Base-by-base conservation (phyloP, 2,329 filamentous ascomycete genomes). In the Penicillium italicum region DNA sequence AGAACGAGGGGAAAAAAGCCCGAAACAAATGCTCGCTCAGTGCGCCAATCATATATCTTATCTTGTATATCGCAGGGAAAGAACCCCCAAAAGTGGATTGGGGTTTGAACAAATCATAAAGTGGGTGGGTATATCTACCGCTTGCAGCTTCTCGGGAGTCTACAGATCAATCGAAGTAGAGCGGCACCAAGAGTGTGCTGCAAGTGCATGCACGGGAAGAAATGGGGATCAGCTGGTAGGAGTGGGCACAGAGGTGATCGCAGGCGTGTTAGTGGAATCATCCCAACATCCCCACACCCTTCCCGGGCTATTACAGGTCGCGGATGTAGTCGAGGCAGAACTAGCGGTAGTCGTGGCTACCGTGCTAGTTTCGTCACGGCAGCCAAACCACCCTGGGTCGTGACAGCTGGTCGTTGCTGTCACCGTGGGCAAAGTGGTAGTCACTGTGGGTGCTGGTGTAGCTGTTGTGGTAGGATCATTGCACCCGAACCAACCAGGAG, bases 401-500 rank as follows among this genome's bases (percentile, higher is more conserved):
- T 62, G 50, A 50, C 66, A 67, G n/a, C 59, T 63, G n/a, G 45
- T 58, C 3, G 62, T 62, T 6, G 66, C 52, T 24, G 64, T 65
- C 8, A 54, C 45, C 7, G 40, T 41, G 28, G 47, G 47, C 12
- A 51, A 46, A 31, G 48, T 45, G 16, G 48, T 40, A 5, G 56
- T 56, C 2, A 47, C 22, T 46, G 57, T 53, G 14, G 66, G 55
- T n/a, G 47, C 46, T 8, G 60, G 50, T 4, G 65, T 62, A 10
- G 61, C 56, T 14, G 57, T 57, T 11, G 68, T 56, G 18, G 67
- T 71, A 14, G 66, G 62, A 56, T 77, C 74, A 16, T 71, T 71
- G 56, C 72, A 74, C 20, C 72, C 71, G 50, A 72, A 74, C 72
- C 72, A 74, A 10, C 72, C 72, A 36, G 69, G 70, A 33, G 64